Evolutionary conservation across 805 yeast genomes (phyloP), one percentile per base, ranked within the genome.

Genomic region (Suhomyces pyralidae): DNA sequence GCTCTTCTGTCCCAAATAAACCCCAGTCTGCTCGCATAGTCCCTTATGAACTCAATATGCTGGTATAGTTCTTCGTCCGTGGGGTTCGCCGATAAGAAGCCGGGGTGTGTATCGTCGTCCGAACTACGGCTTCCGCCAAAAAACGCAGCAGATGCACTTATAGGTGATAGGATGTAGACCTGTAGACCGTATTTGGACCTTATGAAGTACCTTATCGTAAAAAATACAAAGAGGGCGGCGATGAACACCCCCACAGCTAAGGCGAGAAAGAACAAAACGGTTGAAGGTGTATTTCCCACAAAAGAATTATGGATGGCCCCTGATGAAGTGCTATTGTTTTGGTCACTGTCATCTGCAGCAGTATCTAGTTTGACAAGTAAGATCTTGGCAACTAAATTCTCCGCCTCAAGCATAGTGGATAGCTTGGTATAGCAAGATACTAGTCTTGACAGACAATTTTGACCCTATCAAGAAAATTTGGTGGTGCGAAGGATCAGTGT

Each of bases 231-330:
- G 25, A 82, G 62, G 0, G 74, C 19, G 5, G 88, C 87, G 40
- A 84, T 82, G 20, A 78, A 61, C 10, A 83, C 78, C 3, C 88
- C 89, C 12, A 83, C 81, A 0, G 85, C 80, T 34, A 85, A 72
- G 0, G 89, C 88, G 10, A 85, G 67, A 65, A 83, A 82, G 66
- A 85, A 85, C 28, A 85, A 68, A 34, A 83, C 82, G 1, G 87
- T 82, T 0, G 88, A 81, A 1, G 88, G 88, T 34, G 80, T 73
- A 58, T 76, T 79, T 5, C 78, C 78, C 9, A 73, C 75, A 53
- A 73, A 73, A 6, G 73, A 60, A 17, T 15, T 45, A 10, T 20
- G 25, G 40, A 10, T 10, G 28, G n/a, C 2, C 22, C 36, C 46
- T 7, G 46, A 44, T n/a, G 17, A 17, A 38, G 42, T 17, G 24